Percentiles rank a stretch among this genome's conserved stretches.
phyloP scores from a whole-genome alignment of 164 flowering plant species.

The Vitis rupestris region DNA sequence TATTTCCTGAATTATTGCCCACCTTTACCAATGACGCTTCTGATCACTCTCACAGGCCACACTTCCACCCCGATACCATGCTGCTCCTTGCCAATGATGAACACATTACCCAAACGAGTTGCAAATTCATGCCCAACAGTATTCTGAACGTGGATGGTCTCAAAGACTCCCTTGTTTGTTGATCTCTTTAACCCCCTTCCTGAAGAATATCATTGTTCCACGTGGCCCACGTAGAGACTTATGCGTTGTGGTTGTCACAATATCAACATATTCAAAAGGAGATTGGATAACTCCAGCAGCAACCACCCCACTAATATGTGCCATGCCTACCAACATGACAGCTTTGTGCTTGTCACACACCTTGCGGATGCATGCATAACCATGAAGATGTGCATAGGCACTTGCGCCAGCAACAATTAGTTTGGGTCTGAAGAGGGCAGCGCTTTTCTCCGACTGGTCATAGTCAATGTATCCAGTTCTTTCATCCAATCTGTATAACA shows the following conservation, averaged over 20 bases:
- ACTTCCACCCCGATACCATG: too few species aligned
- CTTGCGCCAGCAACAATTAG: conserved; percentile 9
- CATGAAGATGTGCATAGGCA: too few species aligned
- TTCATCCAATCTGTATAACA: conserved; percentile 80
- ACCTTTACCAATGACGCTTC: too few species aligned
- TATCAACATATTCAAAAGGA: conserved; percentile 96
- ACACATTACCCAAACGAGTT: conserved; percentile 9
- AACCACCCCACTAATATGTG: conserved; percentile 97
- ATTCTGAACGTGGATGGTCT: conserved; percentile 10
- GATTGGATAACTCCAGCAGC: conserved; percentile 98
- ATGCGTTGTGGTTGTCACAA: conserved; percentile 98
- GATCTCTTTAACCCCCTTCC: conserved; percentile 45
- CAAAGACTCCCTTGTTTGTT: conserved; percentile 3
- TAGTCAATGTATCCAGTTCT: conserved; percentile 77
- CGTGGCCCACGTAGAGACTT: conserved; percentile 99
- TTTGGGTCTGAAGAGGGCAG: conserved; percentile 87
- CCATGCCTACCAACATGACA: conserved; percentile 25
- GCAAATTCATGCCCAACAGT: conserved; percentile 10
- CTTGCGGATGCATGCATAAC: too few species aligned
- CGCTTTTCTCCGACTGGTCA: conserved; percentile 94
- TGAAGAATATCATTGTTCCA: conserved; percentile 91
- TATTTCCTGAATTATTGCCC: too few species aligned
- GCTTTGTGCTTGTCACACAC: too few species aligned
- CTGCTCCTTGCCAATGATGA: background rate
- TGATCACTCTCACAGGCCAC: too few species aligned